Evolutionary conservation across 805 yeast genomes (phyloP).

Genomic region (Myxozyma lipomycoides): DNA sequence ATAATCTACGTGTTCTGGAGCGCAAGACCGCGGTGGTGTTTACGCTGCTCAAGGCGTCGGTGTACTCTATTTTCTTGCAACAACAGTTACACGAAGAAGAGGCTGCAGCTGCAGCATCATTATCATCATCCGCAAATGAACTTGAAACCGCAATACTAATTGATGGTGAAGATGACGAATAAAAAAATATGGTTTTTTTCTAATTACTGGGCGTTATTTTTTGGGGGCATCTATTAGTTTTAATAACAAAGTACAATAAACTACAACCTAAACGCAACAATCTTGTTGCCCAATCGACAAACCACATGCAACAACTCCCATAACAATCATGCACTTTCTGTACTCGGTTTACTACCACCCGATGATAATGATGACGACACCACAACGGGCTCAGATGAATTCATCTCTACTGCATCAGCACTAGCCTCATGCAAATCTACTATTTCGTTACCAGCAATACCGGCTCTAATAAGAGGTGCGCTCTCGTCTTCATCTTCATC

Average conservation of each 20-base stretch:
- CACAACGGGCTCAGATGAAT: neutral
- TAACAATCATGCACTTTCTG: neutral
- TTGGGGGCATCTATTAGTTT: too few relatives aligned
- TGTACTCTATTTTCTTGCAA: slow-evolving; percentile 58
- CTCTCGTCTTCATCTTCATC: slow-evolving; percentile 7
- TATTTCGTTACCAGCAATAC: neutral
- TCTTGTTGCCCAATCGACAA: neutral
- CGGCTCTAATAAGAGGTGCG: neutral
- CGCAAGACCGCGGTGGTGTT: slow-evolving; percentile 60
- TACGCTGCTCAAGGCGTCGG: slow-evolving; percentile 65
- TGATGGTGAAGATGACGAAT: neutral
- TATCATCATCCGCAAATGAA: neutral
- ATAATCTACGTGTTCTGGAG: slow-evolving; percentile 57
- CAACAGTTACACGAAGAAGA: slow-evolving; percentile 34
- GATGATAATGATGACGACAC: neutral
- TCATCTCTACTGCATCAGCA: neutral
- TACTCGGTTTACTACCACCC: too few relatives aligned
- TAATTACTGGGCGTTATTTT: neutral
- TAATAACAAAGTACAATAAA: neutral
- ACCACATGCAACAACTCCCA: neutral
- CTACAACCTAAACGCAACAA: neutral
- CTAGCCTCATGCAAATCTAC: neutral
- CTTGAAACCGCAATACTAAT: neutral
- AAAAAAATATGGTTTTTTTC: neutral
- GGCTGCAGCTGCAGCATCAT: slow-evolving; percentile 2